phyloP scores from a whole-genome alignment of 768 basidiomycete species.

The Mrakia hoshinonis region DNA sequence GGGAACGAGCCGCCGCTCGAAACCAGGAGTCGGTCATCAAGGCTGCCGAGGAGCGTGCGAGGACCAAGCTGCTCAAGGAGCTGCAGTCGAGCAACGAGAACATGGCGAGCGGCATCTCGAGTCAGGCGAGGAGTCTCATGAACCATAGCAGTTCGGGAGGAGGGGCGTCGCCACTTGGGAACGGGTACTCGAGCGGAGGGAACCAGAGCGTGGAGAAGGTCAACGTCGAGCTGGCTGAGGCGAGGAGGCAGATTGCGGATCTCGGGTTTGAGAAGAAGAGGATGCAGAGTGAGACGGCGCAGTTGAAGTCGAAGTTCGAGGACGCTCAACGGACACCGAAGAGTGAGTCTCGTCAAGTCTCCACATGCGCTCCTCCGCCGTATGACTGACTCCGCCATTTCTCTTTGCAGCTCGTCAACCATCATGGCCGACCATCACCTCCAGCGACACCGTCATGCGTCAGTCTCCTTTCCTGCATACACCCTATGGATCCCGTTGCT shows the following conservation, averaged over 20 bases:
- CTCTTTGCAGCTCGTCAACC: not conserved
- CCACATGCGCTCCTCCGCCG: not conserved
- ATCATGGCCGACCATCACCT: not conserved
- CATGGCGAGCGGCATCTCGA: conserved; percentile 49
- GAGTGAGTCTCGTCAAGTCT: not conserved
- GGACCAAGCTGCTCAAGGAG: conserved; percentile 55
- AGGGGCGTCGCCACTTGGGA: not conserved
- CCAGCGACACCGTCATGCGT: not conserved
- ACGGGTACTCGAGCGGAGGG: not conserved
- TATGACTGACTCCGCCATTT: not conserved
- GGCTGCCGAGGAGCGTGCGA: conserved; percentile 55
- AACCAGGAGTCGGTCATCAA: conserved; percentile 48
- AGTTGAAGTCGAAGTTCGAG: conserved; percentile 4
- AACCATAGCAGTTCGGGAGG: not conserved
- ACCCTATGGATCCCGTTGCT: not conserved
- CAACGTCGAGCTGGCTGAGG: conserved; percentile 9
- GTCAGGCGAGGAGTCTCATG: conserved; percentile 30
- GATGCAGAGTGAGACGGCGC: conserved; percentile 1
- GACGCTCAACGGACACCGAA: not conserved
- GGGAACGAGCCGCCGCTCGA: conserved; percentile 46
- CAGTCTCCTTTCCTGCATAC: not conserved
- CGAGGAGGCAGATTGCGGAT: conserved; percentile 9
- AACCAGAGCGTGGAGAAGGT: conserved; percentile 2
- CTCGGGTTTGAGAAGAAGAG: conserved; percentile 8
- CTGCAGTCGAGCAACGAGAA: conserved; percentile 56